Conservation (phyloP, 2,329 filamentous ascomycete species). For the Septoria linicola region DNA sequence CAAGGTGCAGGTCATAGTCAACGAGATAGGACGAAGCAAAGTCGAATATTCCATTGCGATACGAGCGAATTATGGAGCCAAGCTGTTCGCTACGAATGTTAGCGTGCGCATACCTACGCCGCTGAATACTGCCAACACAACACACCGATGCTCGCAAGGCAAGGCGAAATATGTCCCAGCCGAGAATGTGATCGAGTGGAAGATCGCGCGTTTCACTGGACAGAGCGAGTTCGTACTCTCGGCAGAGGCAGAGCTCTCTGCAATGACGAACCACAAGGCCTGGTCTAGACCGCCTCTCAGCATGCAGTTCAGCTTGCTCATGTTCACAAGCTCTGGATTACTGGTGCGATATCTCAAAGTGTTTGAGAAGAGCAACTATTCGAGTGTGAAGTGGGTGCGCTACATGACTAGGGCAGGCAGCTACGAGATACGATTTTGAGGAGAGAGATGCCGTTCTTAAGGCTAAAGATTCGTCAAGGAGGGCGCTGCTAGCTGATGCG, state of each 20-base stretch:
- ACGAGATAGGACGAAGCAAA: slow-evolving; percentile 93
- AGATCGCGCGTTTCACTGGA: slow-evolving; percentile 97
- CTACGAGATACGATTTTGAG: slow-evolving; percentile 70
- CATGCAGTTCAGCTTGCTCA: slow-evolving; percentile 87
- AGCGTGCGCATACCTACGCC: slow-evolving; percentile 92
- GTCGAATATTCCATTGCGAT: slow-evolving; percentile 98
- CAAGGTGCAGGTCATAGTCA: slow-evolving; percentile 98
- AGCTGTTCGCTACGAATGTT: slow-evolving; percentile 96
- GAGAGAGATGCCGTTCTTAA: neutral
- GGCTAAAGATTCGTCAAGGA: too few species aligned
- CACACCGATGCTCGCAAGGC: slow-evolving; percentile 87
- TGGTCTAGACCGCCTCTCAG: slow-evolving; percentile 93
- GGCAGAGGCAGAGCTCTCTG: slow-evolving; percentile 87
- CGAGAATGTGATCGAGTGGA: slow-evolving; percentile 98
- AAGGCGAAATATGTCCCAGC: slow-evolving; percentile 98
- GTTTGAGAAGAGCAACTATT: slow-evolving; percentile 99
- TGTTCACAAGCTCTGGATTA: slow-evolving; percentile 95
- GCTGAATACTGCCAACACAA: slow-evolving; percentile 92
- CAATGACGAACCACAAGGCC: slow-evolving; percentile 97
- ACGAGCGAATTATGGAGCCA: slow-evolving; percentile 92
- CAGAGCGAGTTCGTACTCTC: slow-evolving; percentile 94
- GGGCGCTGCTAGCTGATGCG: too few species aligned
- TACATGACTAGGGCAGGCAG: slow-evolving; percentile 98
- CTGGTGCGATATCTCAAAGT: slow-evolving; percentile 95
- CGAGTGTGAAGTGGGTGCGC: slow-evolving; percentile 96